Evolutionary conservation across 2,329 filamentous ascomycete species (phyloP), one percentile per base, ranked within the genome.

Genomic region (Neopestalotiopsis sp.): DNA sequence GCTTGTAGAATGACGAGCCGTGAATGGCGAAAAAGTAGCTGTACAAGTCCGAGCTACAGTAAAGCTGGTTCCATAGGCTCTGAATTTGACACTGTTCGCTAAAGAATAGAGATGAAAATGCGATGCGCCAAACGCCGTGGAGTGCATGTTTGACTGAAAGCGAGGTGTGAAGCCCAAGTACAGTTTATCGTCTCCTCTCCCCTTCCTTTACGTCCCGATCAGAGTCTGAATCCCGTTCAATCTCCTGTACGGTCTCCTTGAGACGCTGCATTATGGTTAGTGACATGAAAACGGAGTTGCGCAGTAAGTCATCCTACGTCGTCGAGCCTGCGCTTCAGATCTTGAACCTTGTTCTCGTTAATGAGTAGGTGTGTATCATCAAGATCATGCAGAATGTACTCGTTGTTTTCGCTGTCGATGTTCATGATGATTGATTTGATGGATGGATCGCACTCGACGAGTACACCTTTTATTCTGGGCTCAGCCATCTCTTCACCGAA

Each of bases 371-470:
- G 90, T 77, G 92, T 88, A 69, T 95, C 92, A 80, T 95, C 92
- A 1, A 95, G 86, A 71, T 94, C 92, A 75, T 94, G 92, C 71
- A 94, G 92, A 76, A 95, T 92, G 78, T 90, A 93, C 72, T 91
- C 89, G 79, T 94, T 90, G 73, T 87, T 86, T 68, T 88, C 84
- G 74, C 84, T 88, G 80, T 95, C 91, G 73, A 95, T 92, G 75
- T 90, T 92, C 74, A 93, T 85, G 76, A 95, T 91, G 83, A 95
- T 94, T 71, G 93, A 92, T 81, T 94, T 95, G 86, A 95, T 94
- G 59, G 92, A 93, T n/a, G 93, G 91, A 78, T 95, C 93, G 81
- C 92, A 94, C 80, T 94, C 89, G 80, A 95, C 90, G 72, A 95
- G 86, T 34, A 93, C 90, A 71, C 92, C 92, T 89, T 65, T 24